These are phyloP conservation scores for Bolboschoenoplectus hybrid DNA, from an alignment of 202 grass and related monocot genomes.

Conservation along the genomic window DNA sequence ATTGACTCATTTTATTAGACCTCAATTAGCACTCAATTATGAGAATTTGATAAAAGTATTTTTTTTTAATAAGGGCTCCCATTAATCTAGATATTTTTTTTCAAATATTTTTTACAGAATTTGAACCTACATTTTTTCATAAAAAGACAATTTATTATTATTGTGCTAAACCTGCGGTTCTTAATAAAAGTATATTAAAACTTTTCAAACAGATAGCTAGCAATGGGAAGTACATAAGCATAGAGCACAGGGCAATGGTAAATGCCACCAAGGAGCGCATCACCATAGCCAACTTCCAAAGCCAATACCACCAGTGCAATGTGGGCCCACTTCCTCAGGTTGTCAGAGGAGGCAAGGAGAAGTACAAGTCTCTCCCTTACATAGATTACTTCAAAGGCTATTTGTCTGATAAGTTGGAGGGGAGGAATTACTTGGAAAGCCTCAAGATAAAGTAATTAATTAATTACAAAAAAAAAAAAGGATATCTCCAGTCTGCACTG, in stretches of 20 bases:
- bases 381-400: conserved; percentile 47
- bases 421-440: conserved; percentile 57
- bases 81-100: too few relatives aligned
- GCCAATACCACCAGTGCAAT: background rate
- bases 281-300: conserved; percentile 31
- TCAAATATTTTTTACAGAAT: too few relatives aligned
- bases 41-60: too few relatives aligned
- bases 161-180: too few relatives aligned
- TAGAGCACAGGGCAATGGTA: conserved; percentile 50
- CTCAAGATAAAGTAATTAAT: conserved; percentile 44
- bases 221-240: conserved; percentile 45
- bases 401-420: conserved; percentile 56
- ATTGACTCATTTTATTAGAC: background rate
- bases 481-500: background rate
- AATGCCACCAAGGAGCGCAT: conserved; percentile 42
- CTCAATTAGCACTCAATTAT: background rate
- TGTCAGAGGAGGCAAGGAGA: conserved; percentile 19
- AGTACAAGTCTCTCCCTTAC: conserved; percentile 40
- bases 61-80: background rate
- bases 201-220: conserved; percentile 37
- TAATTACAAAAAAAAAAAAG: background rate
- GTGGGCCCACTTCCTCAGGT: conserved; percentile 51
- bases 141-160: too few relatives aligned
- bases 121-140: too few relatives aligned
- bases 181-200: too few relatives aligned